These are phyloP conservation scores for Vanderwaltozyma polyspora DNA, from an alignment of 805 yeast genomes.

Conservation along the genomic window DNA sequence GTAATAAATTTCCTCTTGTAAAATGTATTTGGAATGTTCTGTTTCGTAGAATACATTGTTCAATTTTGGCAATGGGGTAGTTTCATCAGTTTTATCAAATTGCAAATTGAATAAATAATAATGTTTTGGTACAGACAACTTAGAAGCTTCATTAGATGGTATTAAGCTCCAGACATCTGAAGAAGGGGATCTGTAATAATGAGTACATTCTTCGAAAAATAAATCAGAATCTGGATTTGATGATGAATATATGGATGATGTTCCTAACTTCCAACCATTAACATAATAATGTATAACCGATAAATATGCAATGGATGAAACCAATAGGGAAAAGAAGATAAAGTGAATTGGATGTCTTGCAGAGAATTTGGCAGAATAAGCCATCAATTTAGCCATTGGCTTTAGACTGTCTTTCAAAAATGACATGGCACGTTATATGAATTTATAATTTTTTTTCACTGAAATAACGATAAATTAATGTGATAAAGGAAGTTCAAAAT, in stretches of 20 bases:
- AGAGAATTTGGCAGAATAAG: conserved; percentile 40
- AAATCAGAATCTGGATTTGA: conserved; percentile 10
- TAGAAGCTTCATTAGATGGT: conserved; percentile 13
- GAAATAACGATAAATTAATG: conserved; percentile 10
- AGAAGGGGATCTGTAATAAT: conserved; percentile 15
- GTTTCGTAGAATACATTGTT: conserved; percentile 23
- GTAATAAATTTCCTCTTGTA: conserved; percentile 15
- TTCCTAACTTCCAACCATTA: conserved; percentile 29
- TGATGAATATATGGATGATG: conserved; percentile 9
- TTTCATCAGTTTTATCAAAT: conserved; percentile 12
- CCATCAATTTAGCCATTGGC: conserved; percentile 30
- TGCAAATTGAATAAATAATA: conserved; percentile 22
- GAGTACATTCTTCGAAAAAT: conserved; percentile 18
- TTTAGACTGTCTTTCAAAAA: conserved; percentile 20
- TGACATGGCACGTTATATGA: conserved; percentile 25
- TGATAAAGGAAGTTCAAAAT: no score
- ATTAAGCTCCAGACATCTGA: conserved; percentile 14
- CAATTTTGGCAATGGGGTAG: conserved; percentile 12
- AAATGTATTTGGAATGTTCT: conserved; percentile 14
- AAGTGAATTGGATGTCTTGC: conserved; percentile 84
- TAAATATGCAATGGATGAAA: conserved; percentile 74
- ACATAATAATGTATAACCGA: conserved; percentile 60
- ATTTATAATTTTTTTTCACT: conserved; percentile 36
- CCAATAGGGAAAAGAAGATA: conserved; percentile 54
- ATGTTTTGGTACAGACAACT: conserved; percentile 14